phyloP scores from a whole-genome alignment of 176 grass and related monocot species.

The Musa troglodytarum region DNA sequence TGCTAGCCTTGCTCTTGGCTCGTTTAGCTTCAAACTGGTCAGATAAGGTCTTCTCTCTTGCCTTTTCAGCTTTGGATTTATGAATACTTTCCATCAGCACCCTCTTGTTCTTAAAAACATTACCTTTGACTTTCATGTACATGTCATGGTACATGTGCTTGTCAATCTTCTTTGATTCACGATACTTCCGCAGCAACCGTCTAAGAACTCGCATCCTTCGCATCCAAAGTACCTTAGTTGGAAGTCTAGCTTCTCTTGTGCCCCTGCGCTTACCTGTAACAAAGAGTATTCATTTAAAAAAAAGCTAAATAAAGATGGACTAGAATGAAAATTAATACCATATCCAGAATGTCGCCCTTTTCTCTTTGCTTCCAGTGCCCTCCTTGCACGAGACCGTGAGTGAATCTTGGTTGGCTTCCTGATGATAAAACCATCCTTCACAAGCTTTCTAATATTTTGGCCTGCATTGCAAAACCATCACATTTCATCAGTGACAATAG shows the following conservation, averaged over 20 bases:
- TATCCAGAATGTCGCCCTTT: constrained; percentile 7
- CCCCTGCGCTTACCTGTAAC: neutral
- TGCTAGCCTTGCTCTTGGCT: neutral
- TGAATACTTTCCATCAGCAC: constrained; percentile 3
- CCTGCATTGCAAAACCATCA: neutral
- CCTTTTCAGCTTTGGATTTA: constrained; percentile 9
- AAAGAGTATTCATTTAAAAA: neutral
- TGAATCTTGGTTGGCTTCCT: constrained; percentile 7
- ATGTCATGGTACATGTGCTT: constrained; percentile 12
- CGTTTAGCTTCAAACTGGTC: neutral
- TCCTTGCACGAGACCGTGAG: neutral
- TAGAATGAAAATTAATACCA: neutral
- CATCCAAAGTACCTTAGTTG: constrained; percentile 3
- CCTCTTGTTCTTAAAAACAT: constrained; percentile 6
- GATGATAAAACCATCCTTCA: constrained; percentile 4
- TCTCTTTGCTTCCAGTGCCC: neutral
- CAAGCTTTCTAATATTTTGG: neutral
- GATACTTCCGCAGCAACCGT: neutral
- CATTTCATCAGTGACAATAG: too few relatives aligned
- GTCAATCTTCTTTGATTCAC: constrained; percentile 7
- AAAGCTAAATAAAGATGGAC: neutral
- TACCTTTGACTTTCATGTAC: constrained; percentile 7
- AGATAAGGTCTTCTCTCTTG: constrained; percentile 7
- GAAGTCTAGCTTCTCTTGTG: constrained; percentile 9
- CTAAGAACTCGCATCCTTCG: constrained; percentile 5